Conservation (phyloP, 2,329 filamentous ascomycete genomes). For the Alternaria longipes region DNA sequence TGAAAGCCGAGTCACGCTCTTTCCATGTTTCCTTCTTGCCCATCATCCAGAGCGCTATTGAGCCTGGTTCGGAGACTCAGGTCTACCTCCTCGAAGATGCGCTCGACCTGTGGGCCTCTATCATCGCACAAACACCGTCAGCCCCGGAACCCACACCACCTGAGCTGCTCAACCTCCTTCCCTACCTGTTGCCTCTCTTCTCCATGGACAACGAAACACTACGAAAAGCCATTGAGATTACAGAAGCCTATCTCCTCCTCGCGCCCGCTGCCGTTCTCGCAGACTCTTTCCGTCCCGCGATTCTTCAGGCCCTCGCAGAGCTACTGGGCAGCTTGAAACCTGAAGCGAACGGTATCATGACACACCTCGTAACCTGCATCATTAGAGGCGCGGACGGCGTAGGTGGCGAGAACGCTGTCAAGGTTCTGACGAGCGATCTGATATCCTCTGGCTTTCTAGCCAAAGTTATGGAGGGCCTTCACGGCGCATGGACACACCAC, state of each 20-base stretch:
- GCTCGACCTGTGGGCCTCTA: conserved; percentile 84
- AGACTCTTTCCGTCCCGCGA: conserved; percentile 50
- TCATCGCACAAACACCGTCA: conserved; percentile 69
- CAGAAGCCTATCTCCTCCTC: conserved; percentile 60
- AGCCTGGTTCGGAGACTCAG: conserved; percentile 69
- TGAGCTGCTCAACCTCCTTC: conserved; percentile 55
- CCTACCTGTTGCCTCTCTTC: conserved; percentile 58
- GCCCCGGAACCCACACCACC: conserved; percentile 53
- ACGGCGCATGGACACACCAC: conserved; percentile 62
- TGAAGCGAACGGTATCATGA: conserved; percentile 59
- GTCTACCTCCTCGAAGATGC: conserved; percentile 91
- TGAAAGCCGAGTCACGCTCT: conserved; percentile 78
- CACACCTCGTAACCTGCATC: conserved; percentile 57
- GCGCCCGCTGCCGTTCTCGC: conserved; percentile 58
- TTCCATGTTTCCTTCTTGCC: conserved; percentile 85
- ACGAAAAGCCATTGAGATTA: conserved; percentile 59
- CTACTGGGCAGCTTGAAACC: conserved; percentile 58
- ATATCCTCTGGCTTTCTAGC: conserved; percentile 68
- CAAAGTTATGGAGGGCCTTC: conserved; percentile 59
- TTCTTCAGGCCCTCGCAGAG: conserved; percentile 53
- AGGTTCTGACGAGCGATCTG: conserved; percentile 62
- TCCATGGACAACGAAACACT: conserved; percentile 60
- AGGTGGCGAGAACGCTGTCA: conserved; percentile 61
- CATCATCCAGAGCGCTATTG: conserved; percentile 80
- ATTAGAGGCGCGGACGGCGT: conserved; percentile 62